These are phyloP conservation scores for Metschnikowia vanudenii DNA, from an alignment of 805 yeast genomes.

Conservation along the genomic window DNA sequence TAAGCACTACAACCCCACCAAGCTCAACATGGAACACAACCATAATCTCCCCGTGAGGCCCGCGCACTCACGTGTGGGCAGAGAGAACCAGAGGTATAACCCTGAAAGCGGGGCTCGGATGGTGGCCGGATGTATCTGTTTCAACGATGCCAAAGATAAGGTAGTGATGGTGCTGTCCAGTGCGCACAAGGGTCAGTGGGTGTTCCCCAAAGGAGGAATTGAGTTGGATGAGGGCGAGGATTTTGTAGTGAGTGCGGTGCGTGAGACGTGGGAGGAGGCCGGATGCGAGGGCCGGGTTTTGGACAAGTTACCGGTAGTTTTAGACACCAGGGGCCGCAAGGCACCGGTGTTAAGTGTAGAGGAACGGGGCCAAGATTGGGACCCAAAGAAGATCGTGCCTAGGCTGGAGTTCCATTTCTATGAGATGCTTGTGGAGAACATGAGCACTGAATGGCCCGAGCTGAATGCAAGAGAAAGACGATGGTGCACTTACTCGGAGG, in stretches of 20 bases:
- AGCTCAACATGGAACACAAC: conserved; percentile 9
- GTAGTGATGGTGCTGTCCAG: conserved; percentile 80
- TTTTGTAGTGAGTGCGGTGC: conserved; percentile 53
- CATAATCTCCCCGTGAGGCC: conserved; percentile 13
- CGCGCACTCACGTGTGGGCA: conserved; percentile 46
- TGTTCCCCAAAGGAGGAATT: conserved; percentile 94
- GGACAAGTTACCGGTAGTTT: conserved; percentile 58
- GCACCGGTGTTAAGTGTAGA: conserved; percentile 37
- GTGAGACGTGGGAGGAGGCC: conserved; percentile 99
- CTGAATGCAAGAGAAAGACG: conserved; percentile 54
- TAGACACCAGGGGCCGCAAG: conserved; percentile 48
- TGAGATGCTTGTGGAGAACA: conserved; percentile 62
- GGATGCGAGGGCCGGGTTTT: conserved; percentile 74
- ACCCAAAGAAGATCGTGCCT: conserved; percentile 50
- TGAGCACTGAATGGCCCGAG: conserved; percentile 79
- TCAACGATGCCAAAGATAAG: conserved; percentile 53
- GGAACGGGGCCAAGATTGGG: conserved; percentile 32
- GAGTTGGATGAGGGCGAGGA: conserved; percentile 73
- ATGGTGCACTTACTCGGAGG: conserved; percentile 74
- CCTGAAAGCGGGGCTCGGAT: conserved; percentile 70
- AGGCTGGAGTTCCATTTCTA: conserved; percentile 85
- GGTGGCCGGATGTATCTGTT: conserved; percentile 89
- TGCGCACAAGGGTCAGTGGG: conserved; percentile 70
- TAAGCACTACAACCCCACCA: neutral
- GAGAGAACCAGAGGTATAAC: conserved; percentile 58